These are phyloP conservation scores for Fusarium solani-melongenae DNA, from an alignment of 2,329 filamentous ascomycete genomes.

Conservation along the genomic window DNA sequence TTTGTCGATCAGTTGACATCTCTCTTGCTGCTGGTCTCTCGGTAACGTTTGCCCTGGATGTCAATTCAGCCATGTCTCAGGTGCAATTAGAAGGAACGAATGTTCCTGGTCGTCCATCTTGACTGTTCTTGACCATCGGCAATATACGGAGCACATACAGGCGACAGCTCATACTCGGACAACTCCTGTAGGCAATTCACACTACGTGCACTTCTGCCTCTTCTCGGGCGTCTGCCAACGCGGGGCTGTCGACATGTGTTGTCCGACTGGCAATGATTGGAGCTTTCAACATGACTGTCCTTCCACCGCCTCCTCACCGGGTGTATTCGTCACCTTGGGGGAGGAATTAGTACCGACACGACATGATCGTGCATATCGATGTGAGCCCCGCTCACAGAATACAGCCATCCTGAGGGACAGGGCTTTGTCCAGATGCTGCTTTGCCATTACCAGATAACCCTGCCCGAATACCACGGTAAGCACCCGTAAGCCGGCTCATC, in stretches of 20 bases:
- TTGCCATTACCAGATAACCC: background rate
- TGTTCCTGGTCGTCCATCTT: background rate
- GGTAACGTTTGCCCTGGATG: background rate
- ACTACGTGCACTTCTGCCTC: conserved; percentile 12
- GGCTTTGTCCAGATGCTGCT: background rate
- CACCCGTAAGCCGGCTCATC: background rate
- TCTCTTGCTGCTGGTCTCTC: background rate
- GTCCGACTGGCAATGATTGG: conserved; percentile 16
- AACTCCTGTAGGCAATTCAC: background rate
- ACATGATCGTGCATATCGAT: conserved; percentile 6
- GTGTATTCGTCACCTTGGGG: background rate
- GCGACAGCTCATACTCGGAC: conserved; percentile 29
- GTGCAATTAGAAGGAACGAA: background rate
- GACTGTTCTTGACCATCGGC: background rate
- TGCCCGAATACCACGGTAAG: background rate
- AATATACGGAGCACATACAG: background rate
- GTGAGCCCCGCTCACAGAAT: background rate
- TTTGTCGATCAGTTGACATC: conserved; percentile 9
- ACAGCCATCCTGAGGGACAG: background rate
- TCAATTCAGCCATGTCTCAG: background rate
- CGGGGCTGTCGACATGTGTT: conserved; percentile 15
- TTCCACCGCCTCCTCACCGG: background rate
- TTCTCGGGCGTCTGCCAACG: background rate
- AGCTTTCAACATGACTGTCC: background rate
- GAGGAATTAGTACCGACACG: background rate